Base-by-base conservation (phyloP, 345 rosid genomes). In the Sonneratia caseolaris region DNA sequence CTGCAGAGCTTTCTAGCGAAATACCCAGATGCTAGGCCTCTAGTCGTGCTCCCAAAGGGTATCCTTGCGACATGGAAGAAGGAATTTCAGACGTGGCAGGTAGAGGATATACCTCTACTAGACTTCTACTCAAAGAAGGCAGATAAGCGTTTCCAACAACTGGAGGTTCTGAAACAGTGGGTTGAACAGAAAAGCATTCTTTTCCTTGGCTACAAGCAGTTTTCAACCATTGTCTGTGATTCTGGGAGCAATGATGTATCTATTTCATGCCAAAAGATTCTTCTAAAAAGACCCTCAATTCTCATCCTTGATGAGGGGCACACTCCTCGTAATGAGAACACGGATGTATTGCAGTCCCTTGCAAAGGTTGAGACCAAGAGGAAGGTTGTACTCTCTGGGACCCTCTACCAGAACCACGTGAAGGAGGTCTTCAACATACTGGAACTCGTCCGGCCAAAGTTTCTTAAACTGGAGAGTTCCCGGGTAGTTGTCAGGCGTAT, bases 231-330 rank as follows among this genome's bases (percentile, higher is more conserved):
- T 62, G 82, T 91, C 7, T 94, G 93, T 21, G 96, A 91, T 45
- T 74, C 73, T 69, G 84, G 71, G 32, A 75, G 81, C 42, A 81
- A 74, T 73, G 67, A 64, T 2, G 65, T 71, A 0, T 69, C 88
- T 10, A 62, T 40, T 49, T 69, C 77, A 40, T 94, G 96, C 70
- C 93, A 85, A 71, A 83, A 84, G 79, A 86, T 90, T 16, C 73
- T 94, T 80, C 87, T 91, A 12, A 82, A 80, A 79, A 80, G 72
- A 68, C 98, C 98, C 16, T 77, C 92, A 7, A 79, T 94, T 82
- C 82, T 94, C 37, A 91, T 94, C 68, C 79, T 94, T 76, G 98
- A 94, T 67, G 98, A 94, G 67, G 97, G 95, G 55, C 97, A 90
- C 76, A 85, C 95, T 11, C 97, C 96, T 5, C 86, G 97, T 83